Evolutionary conservation across 371 early-diverging fungal genomes (phyloP), one percentile per base, ranked within the genome.

Genomic region (Blastocladiella emersonii): DNA sequence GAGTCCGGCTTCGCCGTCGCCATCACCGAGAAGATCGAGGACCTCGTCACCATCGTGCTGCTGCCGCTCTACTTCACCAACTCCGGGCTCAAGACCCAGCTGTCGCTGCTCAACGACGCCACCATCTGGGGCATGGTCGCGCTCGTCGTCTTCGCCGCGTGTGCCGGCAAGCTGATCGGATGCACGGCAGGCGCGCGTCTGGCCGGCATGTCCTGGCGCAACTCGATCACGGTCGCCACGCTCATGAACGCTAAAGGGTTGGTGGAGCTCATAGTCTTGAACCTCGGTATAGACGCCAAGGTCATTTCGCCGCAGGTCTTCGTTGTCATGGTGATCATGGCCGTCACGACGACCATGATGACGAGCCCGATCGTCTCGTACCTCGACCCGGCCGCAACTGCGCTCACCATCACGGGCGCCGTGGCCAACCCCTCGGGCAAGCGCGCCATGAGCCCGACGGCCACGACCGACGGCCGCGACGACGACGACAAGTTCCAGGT

Each of bases 191-290:
- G 92, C 0, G 89, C 93, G 0, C 76, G 76, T 57, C n/a, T 81
- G 6, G 74, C 74, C 39, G 86, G 86, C 35, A 78, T 90, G 66
- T 77, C 76, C 19, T 83, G 82, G 80, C 80, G 95, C 45, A 94
- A 96, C 71, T 87, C 91, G 1, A 72, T 87, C 12, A 79, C 93
- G 1, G 81, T 95, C 43, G 97, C 95, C 3, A 72, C 92, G 56
- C 74, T 96, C 57, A 96, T 96, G 97, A 93, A 89, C 74, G 90
- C 91, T 68, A 96, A 94, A 77, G 96, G 92, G 34, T 76, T 96
- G 51, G 92, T 96, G 13, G 94, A 95, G 71, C 75, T 96, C 7
- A 91, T 96, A 64, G 93, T 93, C 17, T 78, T 96, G 34, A 96
- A 96, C 71, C 77, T 93, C 62, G 95, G 95, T 1, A 80, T 86